phyloP scores from a whole-genome alignment of 176 grass and related monocot genomes.

The Oropetium thomaeum region DNA sequence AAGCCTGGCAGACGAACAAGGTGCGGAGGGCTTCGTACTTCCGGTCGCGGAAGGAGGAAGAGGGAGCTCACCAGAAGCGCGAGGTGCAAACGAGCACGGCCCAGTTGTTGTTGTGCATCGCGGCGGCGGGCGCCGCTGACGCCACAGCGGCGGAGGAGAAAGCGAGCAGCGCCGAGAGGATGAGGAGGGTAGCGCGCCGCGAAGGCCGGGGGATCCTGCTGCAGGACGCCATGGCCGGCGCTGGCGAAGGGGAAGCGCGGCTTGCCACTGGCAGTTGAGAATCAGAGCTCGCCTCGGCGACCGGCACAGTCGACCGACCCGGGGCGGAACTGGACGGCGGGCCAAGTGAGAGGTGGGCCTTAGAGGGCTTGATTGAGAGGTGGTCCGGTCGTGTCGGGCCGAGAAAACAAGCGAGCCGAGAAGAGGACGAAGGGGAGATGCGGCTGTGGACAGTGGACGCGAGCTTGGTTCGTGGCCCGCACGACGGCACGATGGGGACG shows the following conservation, averaged over 20 bases:
- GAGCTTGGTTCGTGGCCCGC: neutral
- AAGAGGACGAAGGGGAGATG: neutral
- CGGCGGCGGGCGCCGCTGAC: slow-evolving; percentile 1
- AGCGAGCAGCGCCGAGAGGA: neutral
- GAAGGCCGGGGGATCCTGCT: neutral
- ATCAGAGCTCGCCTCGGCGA: neutral
- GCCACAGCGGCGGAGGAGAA: neutral
- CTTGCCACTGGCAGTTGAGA: slow-evolving; percentile 6
- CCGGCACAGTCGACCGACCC: neutral
- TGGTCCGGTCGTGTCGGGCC: neutral
- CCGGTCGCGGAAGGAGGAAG: neutral
- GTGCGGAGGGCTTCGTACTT: neutral
- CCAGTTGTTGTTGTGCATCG: slow-evolving; percentile 98
- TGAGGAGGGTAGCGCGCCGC: neutral
- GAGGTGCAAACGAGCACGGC: slow-evolving; percentile 94
- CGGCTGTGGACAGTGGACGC: neutral
- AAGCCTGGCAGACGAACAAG: neutral
- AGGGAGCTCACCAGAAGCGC: slow-evolving; percentile 71
- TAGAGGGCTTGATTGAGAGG: neutral
- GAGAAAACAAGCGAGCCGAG: neutral
- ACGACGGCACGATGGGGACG: neutral
- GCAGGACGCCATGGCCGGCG: slow-evolving; percentile 31
- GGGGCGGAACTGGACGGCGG: neutral
- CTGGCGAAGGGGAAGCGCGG: neutral
- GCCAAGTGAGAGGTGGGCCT: neutral